phyloP scores from a whole-genome alignment of 352 stramenopile genomes.

The Ophiocytium majus region DNA sequence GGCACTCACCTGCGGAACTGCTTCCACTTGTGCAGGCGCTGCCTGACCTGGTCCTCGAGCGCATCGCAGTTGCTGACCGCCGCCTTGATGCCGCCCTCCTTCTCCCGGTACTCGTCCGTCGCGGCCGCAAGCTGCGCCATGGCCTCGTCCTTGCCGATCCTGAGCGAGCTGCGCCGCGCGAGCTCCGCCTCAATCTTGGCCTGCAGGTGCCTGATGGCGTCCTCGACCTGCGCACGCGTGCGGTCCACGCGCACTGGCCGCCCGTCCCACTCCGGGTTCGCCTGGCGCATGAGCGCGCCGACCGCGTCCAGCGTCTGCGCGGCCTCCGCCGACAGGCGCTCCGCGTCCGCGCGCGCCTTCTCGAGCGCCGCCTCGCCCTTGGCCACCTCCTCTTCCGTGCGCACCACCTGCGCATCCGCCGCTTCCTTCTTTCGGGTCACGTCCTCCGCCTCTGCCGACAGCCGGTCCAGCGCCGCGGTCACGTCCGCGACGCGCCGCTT shows the following conservation, averaged over 20 bases:
- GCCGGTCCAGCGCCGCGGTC: not conserved
- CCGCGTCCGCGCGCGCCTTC: not conserved
- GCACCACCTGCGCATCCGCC: not conserved
- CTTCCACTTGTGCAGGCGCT: not conserved
- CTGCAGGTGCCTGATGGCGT: not conserved
- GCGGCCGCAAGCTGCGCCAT: not conserved
- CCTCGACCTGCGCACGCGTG: not conserved
- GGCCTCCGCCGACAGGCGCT: too few relatives aligned
- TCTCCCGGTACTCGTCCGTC: not conserved
- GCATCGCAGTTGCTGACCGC: not conserved
- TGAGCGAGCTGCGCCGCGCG: not conserved
- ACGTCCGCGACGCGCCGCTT: slow-evolving; percentile 23
- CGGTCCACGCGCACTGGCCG: not conserved
- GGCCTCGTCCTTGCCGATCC: not conserved
- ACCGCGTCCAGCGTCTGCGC: not conserved
- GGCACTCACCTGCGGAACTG: not conserved
- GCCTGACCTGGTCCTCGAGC: not conserved
- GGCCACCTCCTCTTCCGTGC: not conserved
- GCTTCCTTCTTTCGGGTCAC: not conserved
- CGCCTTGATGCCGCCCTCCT: not conserved
- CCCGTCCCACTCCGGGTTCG: not conserved
- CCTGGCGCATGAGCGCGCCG: not conserved
- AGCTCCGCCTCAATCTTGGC: not conserved
- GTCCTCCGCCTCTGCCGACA: not conserved
- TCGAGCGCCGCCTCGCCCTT: not conserved